A percentile compares a stretch with the other conserved stretches of the same genome.
These are phyloP conservation scores for Roridomyces roridus DNA, from an alignment of 768 basidiomycete genomes.

Conservation along the genomic window DNA sequence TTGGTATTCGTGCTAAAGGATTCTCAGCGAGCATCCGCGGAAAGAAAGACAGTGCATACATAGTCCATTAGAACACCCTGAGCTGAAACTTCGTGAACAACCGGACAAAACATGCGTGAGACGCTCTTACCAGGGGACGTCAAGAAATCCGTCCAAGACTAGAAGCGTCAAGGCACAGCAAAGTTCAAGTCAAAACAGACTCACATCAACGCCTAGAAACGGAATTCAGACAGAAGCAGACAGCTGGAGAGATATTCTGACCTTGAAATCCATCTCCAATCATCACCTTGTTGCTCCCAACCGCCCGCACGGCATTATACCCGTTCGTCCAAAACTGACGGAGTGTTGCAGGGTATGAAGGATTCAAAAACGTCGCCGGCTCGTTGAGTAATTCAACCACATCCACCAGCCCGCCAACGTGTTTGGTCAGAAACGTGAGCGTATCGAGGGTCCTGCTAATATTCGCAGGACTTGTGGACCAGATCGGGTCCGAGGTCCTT, in stretches of 20 bases:
- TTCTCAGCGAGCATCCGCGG: neutral
- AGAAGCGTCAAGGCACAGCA: slow-evolving; percentile 8
- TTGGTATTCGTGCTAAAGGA: slow-evolving; percentile 70
- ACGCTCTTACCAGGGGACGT: slow-evolving; percentile 46
- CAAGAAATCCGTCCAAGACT: slow-evolving; percentile 69
- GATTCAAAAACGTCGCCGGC: slow-evolving; percentile 58
- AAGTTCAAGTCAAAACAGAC: neutral
- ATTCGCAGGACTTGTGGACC: slow-evolving; percentile 60
- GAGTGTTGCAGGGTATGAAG: slow-evolving; percentile 48
- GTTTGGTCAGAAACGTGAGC: slow-evolving; percentile 56
- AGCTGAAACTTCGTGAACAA: too few relatives aligned
- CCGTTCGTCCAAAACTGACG: slow-evolving; percentile 65
- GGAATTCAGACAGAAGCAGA: too few relatives aligned
- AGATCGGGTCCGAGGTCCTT: slow-evolving; percentile 57
- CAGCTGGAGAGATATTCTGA: too few relatives aligned
- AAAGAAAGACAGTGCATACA: slow-evolving; percentile 38
- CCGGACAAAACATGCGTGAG: too few relatives aligned
- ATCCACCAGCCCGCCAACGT: slow-evolving; percentile 62
- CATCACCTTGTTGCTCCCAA: slow-evolving; percentile 65
- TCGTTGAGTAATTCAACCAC: slow-evolving; percentile 77
- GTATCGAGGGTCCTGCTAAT: slow-evolving; percentile 62
- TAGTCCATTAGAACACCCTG: slow-evolving; percentile 71
- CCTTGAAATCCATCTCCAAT: slow-evolving; percentile 69
- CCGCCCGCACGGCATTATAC: slow-evolving; percentile 61
- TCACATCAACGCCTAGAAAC: slow-evolving; percentile 53